Percentiles rank a stretch among this genome's conserved stretches.
These are phyloP conservation scores for Citrus australasica DNA, from an alignment of 345 rosid species.

Conservation along the genomic window DNA sequence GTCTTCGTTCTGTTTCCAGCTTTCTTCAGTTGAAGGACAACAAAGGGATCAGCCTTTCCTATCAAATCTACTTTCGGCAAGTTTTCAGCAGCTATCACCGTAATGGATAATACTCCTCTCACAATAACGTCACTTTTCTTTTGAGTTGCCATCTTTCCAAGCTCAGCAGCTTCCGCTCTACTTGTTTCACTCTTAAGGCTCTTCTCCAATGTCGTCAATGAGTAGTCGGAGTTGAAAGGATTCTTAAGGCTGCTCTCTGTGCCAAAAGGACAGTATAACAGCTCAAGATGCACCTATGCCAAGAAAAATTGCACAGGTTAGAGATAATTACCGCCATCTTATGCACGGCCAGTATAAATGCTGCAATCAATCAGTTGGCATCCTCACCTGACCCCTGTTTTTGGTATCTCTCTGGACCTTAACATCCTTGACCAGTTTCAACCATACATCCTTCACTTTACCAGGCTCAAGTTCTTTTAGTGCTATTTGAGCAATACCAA, in stretches of 20 bases:
- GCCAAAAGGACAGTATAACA: constrained; percentile 66
- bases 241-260: constrained; percentile 50
- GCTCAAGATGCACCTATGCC: constrained; percentile 82
- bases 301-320: constrained; percentile 3
- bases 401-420: constrained; percentile 81
- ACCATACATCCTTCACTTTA: constrained; percentile 79
- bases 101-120: constrained; percentile 81
- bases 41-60: constrained; percentile 88
- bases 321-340: not conserved
- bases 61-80: constrained; percentile 68
- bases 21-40: constrained; percentile 71
- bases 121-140: constrained; percentile 61
- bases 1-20: constrained; percentile 62
- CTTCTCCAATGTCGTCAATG: constrained; percentile 78
- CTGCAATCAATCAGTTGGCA: not conserved
- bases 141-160: constrained; percentile 11
- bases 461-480: constrained; percentile 69
- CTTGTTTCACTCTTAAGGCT: constrained; percentile 42
- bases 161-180: constrained; percentile 26
- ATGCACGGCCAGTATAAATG: not conserved
- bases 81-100: constrained; percentile 67
- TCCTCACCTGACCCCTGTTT: constrained; percentile 71
- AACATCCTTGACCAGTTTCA: constrained; percentile 80
- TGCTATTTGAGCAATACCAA: constrained; percentile 65
- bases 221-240: constrained; percentile 44